phyloP scores from a whole-genome alignment of 352 stramenopile genomes.

The Globisporangium nodosum region DNA sequence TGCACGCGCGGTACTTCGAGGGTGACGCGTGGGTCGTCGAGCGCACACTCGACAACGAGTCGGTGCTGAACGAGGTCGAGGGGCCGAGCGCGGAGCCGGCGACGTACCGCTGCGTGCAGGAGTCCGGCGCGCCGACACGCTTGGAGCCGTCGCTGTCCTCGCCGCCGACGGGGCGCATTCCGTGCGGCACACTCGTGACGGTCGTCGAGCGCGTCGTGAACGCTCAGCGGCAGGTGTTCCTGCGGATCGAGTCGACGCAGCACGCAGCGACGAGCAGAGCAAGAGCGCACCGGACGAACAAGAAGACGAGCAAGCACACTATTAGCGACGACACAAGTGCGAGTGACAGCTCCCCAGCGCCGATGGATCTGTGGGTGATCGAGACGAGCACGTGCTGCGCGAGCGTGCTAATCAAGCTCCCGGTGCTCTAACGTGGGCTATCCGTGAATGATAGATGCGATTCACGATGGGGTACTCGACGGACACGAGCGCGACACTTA shows the following conservation, averaged over 20 bases:
- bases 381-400: conserved; percentile 73
- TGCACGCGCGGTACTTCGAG: conserved; percentile 71
- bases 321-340: not conserved
- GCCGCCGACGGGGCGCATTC: conserved; percentile 48
- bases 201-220: conserved; percentile 55
- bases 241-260: conserved; percentile 17
- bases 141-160: conserved; percentile 51
- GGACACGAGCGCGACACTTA: not conserved
- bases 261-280: not conserved
- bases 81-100: conserved; percentile 26
- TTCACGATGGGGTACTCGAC: not conserved
- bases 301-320: not conserved
- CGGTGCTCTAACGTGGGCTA: not conserved
- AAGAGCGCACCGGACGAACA: not conserved
- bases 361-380: conserved; percentile 48
- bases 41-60: conserved; percentile 72
- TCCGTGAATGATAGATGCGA: not conserved
- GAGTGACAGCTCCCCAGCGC: not conserved
- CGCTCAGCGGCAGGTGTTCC: conserved; percentile 60
- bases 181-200: conserved; percentile 44
- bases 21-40: conserved; percentile 64
- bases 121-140: conserved; percentile 51
- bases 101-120: conserved; percentile 66
- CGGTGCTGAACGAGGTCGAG: conserved; percentile 58
- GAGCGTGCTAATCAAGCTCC: conserved; percentile 63